Conservation (phyloP, 2,329 filamentous ascomycete species). For the Xylariaceae sp. region DNA sequence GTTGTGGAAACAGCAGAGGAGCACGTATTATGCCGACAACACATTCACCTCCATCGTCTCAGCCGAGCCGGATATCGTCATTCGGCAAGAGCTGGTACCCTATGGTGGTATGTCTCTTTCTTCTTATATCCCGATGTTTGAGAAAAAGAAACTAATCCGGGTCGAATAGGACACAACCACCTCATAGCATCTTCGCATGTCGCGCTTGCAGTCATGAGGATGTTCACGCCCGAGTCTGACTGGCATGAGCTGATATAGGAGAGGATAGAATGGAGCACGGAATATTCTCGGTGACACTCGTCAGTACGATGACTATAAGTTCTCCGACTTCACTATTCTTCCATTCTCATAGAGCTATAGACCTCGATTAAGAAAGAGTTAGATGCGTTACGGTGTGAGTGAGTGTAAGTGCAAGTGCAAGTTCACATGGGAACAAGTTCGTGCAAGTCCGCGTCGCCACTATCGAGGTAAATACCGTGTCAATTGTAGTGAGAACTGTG, state of each 20-base stretch:
- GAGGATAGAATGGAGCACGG: neutral
- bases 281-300: too few relatives aligned
- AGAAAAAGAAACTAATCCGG: neutral
- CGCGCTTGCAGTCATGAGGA: conserved; percentile 57
- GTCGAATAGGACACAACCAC: conserved; percentile 58
- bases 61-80: conserved; percentile 41
- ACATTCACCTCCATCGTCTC: conserved; percentile 46
- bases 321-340: too few relatives aligned
- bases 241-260: conserved; percentile 2
- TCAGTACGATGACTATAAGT: too few relatives aligned
- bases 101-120: conserved; percentile 45
- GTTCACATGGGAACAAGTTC: too few relatives aligned
- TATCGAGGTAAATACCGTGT: too few relatives aligned
- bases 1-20: conserved; percentile 43
- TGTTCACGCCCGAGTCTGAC: conserved; percentile 44
- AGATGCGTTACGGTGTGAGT: too few relatives aligned
- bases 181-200: conserved; percentile 62
- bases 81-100: conserved; percentile 51
- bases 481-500: too few relatives aligned
- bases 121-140: neutral
- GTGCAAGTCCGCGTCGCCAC: too few relatives aligned
- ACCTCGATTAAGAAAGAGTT: too few relatives aligned
- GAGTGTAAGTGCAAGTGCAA: too few relatives aligned
- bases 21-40: conserved; percentile 39
- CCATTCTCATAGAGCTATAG: too few relatives aligned